Evolutionary conservation across 768 basidiomycete genomes (phyloP).

Genomic region (Hebeloma cylindrosporum): DNA sequence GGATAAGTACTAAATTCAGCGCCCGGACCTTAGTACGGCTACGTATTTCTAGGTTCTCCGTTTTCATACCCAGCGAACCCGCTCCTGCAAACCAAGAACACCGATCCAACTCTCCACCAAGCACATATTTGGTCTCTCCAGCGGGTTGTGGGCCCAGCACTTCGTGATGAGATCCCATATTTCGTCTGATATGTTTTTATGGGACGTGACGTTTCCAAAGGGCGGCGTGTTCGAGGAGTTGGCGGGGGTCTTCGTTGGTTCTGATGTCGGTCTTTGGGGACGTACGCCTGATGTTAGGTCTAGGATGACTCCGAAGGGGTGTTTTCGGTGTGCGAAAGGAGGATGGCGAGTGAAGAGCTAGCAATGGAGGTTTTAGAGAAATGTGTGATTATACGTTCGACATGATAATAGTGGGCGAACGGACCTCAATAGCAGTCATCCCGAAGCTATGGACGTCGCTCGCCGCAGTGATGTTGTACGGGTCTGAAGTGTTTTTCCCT

Average conservation of each 20-base stretch:
- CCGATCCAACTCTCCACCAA: neutral
- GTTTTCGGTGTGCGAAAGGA: neutral
- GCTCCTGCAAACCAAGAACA: too few relatives aligned
- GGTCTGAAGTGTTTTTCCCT: neutral
- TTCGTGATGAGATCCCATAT: neutral
- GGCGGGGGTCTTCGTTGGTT: too few relatives aligned
- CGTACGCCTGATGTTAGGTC: neutral
- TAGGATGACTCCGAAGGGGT: neutral
- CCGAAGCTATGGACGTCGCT: slow-evolving; percentile 8
- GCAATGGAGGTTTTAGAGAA: neutral
- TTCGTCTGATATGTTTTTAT: neutral
- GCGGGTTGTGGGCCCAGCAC: neutral
- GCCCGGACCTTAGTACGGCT: too few relatives aligned
- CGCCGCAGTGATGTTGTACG: neutral
- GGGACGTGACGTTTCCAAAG: too few relatives aligned
- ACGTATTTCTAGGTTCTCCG: too few relatives aligned
- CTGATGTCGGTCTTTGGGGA: neutral
- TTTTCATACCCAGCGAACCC: too few relatives aligned
- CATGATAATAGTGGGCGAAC: neutral
- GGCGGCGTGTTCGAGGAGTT: too few relatives aligned
- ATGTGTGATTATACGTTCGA: neutral
- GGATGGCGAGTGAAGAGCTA: neutral
- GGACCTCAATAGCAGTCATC: slow-evolving; percentile 4
- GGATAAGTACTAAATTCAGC: too few relatives aligned
- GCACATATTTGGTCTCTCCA: neutral